Percentiles rank a stretch among this genome's conserved stretches.
These are phyloP conservation scores for Sugiyamaella mastotermitis DNA, from an alignment of 805 yeast genomes.

Conservation along the genomic window DNA sequence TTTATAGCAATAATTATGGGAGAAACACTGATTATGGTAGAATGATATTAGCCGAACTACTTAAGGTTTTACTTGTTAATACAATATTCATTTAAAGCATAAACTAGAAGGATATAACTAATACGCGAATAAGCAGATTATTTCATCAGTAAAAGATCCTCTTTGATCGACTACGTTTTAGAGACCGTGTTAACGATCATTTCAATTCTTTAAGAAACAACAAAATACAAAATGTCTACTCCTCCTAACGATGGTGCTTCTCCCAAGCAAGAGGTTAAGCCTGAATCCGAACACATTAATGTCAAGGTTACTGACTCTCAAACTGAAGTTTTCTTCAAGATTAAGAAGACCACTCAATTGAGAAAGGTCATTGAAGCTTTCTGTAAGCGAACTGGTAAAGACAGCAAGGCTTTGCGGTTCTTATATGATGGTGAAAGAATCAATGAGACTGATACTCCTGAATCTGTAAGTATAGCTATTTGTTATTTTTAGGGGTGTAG, in stretches of 20 bases:
- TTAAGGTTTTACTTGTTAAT: no score
- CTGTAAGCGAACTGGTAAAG: constrained; percentile 95
- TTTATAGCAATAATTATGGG: no score
- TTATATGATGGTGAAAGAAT: constrained; percentile 91
- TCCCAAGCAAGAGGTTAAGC: constrained; percentile 42
- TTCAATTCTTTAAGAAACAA: no score
- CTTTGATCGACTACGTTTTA: no score
- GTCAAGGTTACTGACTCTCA: constrained; percentile 90
- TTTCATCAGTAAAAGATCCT: no score
- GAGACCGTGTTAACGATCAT: no score
- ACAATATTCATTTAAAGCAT: no score
- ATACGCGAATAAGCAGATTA: no score
- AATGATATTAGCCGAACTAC: no score
- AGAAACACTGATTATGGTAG: no score
- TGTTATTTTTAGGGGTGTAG: not conserved
- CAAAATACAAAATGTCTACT: constrained; percentile 6
- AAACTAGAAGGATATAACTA: no score
- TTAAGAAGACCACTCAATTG: constrained; percentile 86
- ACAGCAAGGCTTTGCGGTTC: constrained; percentile 74
- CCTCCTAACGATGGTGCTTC: constrained; percentile 10
- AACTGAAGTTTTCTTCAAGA: constrained; percentile 92
- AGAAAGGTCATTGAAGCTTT: constrained; percentile 95
- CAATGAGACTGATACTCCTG: constrained; percentile 85
- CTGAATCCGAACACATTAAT: constrained; percentile 78
- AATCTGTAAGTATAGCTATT: constrained; percentile 41